Conservation (phyloP, 352 stramenopile genomes). For the Pythium oligandrum region DNA sequence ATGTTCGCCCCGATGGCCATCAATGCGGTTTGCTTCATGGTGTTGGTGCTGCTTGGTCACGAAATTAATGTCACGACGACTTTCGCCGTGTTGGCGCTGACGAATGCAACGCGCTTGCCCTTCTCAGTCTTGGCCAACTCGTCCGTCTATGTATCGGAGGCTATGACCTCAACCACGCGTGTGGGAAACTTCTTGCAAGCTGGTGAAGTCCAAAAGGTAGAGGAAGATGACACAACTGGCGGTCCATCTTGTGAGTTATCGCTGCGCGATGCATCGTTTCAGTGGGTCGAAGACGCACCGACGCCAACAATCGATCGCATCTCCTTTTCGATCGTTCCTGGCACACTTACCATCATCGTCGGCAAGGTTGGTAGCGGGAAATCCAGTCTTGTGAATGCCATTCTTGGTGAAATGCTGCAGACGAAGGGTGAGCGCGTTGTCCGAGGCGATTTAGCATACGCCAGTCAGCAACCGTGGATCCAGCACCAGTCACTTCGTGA, state of each 20-base stretch:
- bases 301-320: conserved; percentile 17
- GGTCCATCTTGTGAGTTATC: conserved; percentile 3
- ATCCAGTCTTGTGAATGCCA: conserved; percentile 42
- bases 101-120: conserved; percentile 48
- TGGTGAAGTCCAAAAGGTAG: conserved; percentile 27
- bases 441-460: conserved; percentile 57
- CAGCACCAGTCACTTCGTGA: conserved; percentile 84
- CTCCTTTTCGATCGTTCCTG: conserved; percentile 14
- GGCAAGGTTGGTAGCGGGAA: conserved; percentile 48
- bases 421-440: conserved; percentile 19
- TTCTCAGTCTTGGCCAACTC: conserved; percentile 43
- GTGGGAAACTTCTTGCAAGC: conserved; percentile 37
- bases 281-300: conserved; percentile 20
- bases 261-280: conserved; percentile 27
- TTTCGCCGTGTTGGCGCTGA: conserved; percentile 48
- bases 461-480: conserved; percentile 90
- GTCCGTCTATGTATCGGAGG: conserved; percentile 42
- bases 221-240: neutral
- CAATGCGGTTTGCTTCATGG: conserved; percentile 27
- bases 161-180: conserved; percentile 32
- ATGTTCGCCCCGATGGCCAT: conserved; percentile 46
- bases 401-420: conserved; percentile 46
- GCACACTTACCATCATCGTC: conserved; percentile 50
- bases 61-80: conserved; percentile 35
- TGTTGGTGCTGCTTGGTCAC: conserved; percentile 33